phyloP scores from a whole-genome alignment of 2,329 filamentous ascomycete species.

The Sclerotinia spermophila region DNA sequence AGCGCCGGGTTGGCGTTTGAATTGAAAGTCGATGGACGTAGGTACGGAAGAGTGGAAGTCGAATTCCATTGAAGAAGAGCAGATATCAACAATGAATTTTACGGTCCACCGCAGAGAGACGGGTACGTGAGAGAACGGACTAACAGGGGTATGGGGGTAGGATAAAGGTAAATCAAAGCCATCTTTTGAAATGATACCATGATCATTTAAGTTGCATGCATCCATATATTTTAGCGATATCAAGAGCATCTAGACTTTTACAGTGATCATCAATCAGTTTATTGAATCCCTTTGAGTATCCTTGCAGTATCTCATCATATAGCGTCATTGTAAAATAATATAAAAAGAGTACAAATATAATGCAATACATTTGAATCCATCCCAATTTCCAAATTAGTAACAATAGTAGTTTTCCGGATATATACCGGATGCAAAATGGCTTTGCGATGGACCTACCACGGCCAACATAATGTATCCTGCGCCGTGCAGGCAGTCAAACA shows the following conservation, averaged over 20 bases:
- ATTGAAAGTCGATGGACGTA: slow-evolving; percentile 71
- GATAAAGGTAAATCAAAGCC: neutral
- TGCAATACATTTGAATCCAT: neutral
- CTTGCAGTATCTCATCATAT: neutral
- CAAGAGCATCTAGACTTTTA: neutral
- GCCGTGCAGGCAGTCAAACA: neutral
- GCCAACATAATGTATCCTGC: neutral
- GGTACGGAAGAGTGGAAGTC: slow-evolving; percentile 73
- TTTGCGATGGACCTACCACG: neutral
- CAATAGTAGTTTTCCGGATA: neutral
- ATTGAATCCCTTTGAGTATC: neutral
- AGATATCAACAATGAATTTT: too few species aligned
- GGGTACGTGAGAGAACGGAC: neutral
- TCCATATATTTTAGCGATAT: neutral
- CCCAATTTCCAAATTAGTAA: neutral
- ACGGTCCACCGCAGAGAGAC: neutral
- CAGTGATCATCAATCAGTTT: neutral
- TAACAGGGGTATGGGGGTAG: too few species aligned
- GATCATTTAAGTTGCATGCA: neutral
- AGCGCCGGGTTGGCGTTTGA: slow-evolving; percentile 74
- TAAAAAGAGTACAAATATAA: too few species aligned
- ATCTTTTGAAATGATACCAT: neutral
- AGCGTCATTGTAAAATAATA: neutral
- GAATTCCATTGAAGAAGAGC: slow-evolving; percentile 62
- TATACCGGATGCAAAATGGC: neutral